Percentiles rank a stretch among this genome's conserved stretches.
Conservation (phyloP, 768 basidiomycete genomes). For the Xerocomellus intermedius region DNA sequence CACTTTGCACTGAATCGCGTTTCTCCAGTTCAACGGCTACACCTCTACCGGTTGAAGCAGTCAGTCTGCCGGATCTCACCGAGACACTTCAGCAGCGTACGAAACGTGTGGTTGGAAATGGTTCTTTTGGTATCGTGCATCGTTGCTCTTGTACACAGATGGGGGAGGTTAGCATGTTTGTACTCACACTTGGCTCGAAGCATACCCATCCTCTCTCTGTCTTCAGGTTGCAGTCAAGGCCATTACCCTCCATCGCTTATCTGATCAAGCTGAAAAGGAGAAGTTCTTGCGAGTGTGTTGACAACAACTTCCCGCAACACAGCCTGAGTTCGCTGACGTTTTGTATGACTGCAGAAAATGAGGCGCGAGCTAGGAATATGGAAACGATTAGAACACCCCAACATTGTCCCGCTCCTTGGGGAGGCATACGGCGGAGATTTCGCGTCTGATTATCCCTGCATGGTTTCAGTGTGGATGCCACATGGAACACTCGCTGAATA, state of each 20-base stretch:
- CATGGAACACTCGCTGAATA: no score
- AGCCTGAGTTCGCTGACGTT: neutral
- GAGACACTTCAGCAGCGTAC: neutral
- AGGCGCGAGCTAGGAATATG: slow-evolving; percentile 7
- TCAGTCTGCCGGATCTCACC: neutral
- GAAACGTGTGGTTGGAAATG: neutral
- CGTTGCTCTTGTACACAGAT: neutral
- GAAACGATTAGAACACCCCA: slow-evolving; percentile 4
- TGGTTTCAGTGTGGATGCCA: slow-evolving; percentile 11
- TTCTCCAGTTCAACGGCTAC: neutral
- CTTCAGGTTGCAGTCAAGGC: slow-evolving; percentile 8
- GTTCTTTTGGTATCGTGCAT: neutral
- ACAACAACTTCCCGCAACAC: neutral
- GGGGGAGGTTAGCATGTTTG: neutral
- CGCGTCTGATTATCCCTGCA: slow-evolving; percentile 2
- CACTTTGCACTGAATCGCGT: neutral
- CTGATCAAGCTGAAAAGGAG: neutral
- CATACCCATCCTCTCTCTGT: neutral
- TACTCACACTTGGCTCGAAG: no score
- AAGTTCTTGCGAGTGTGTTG: neutral
- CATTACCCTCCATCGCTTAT: neutral
- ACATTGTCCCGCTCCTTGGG: slow-evolving; percentile 10
- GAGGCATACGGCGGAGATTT: neutral
- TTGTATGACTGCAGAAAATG: neutral
- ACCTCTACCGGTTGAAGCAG: neutral